Percentiles rank a stretch among this genome's conserved stretches.
Conservation (phyloP, 2,329 filamentous ascomycete species). For the Nemania serpens region DNA sequence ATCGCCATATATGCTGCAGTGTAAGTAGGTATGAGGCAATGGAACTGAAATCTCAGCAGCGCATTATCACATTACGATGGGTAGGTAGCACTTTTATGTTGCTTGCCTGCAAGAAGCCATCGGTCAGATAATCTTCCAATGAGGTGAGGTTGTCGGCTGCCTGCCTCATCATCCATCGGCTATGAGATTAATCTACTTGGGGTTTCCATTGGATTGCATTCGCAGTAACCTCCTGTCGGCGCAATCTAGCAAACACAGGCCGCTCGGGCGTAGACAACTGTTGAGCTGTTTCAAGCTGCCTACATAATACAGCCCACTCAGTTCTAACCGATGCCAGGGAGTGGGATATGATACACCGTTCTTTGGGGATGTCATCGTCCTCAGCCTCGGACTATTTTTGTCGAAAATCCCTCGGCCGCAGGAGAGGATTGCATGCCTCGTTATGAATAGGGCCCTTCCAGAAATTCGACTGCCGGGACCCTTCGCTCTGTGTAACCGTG, state of each 20-base stretch:
- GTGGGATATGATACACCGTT: background rate
- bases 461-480: conserved; percentile 17
- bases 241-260: conserved; percentile 8
- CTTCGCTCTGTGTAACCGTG: conserved; percentile 24
- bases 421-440: background rate
- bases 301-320: too few species aligned
- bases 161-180: conserved; percentile 8
- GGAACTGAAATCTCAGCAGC: background rate
- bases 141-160: conserved; percentile 11
- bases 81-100: background rate
- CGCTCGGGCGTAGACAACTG: too few species aligned
- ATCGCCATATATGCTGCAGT: too few species aligned
- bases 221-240: too few species aligned
- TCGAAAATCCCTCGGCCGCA: conserved; percentile 20
- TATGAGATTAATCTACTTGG: background rate
- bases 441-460: conserved; percentile 15
- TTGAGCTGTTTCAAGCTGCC: too few species aligned
- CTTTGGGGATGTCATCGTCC: background rate
- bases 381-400: conserved; percentile 22
- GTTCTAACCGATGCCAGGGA: too few species aligned
- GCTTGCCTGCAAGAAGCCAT: background rate
- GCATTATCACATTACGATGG: background rate
- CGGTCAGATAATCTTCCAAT: background rate
- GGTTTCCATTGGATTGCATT: background rate
- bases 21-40: background rate